Conservation (phyloP, 768 basidiomycete genomes). For the Filobasidium wieringae region DNA sequence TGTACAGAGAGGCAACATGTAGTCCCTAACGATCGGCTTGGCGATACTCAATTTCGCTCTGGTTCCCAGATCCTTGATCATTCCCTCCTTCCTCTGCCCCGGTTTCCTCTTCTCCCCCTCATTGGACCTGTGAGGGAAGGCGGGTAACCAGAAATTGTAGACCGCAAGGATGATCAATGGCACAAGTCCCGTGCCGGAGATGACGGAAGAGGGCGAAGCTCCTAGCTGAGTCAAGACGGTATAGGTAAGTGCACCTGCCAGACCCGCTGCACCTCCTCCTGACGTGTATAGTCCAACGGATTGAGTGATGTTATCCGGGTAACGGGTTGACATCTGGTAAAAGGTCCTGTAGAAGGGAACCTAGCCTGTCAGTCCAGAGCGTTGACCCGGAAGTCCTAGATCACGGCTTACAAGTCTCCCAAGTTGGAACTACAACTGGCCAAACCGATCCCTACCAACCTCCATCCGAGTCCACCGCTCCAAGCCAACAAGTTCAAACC, state of each 20-base stretch:
- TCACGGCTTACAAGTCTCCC: conserved; percentile 9
- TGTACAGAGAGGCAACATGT: conserved; percentile 10
- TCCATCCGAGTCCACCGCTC: not conserved
- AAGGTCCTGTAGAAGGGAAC: not conserved
- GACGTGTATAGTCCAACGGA: conserved; percentile 13
- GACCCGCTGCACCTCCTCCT: conserved; percentile 13
- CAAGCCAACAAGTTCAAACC: conserved; percentile 11
- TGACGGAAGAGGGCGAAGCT: conserved; percentile 12
- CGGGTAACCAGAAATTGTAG: conserved; percentile 13
- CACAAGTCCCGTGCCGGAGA: conserved; percentile 13
- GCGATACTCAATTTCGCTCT: conserved; percentile 9
- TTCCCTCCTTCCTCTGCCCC: conserved; percentile 2
- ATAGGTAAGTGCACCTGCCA: conserved; percentile 12
- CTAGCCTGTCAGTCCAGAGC: not conserved
- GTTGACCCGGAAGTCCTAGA: not conserved
- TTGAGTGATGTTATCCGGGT: conserved; percentile 8
- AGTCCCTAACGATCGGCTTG: conserved; percentile 4
- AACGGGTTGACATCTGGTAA: conserved; percentile 11
- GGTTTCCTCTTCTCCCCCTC: conserved; percentile 7
- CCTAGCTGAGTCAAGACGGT: conserved; percentile 12
- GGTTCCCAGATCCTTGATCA: conserved; percentile 14
- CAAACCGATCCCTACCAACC: conserved; percentile 9
- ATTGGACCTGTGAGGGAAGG: not conserved
- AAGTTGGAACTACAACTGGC: conserved; percentile 12
- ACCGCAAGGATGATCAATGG: conserved; percentile 7